These are phyloP conservation scores for Vigna unguiculata DNA, from an alignment of 306 rosid genomes.

Conservation along the genomic window DNA sequence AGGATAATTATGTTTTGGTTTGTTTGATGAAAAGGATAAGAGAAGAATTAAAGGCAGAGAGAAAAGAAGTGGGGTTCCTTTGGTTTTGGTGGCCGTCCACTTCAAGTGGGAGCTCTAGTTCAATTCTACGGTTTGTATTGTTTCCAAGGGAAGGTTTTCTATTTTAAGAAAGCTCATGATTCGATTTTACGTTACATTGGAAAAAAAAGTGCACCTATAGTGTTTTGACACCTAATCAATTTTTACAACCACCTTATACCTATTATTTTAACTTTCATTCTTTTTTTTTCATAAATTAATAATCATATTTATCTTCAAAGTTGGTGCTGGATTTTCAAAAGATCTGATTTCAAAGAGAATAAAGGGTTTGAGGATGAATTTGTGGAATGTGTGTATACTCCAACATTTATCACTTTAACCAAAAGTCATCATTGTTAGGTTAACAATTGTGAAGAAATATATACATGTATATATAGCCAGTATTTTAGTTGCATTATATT, in stretches of 20 bases:
- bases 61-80: constrained; percentile 34
- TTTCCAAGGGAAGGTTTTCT: constrained; percentile 23
- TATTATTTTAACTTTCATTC: too few relatives aligned
- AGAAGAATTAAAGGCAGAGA: constrained; percentile 29
- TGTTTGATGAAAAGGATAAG: constrained; percentile 31
- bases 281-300: too few relatives aligned
- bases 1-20: not conserved
- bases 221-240: too few relatives aligned
- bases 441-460: not conserved
- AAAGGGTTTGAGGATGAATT: constrained; percentile 23
- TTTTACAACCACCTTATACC: too few relatives aligned
- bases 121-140: constrained; percentile 44
- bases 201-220: not conserved
- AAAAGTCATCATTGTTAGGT: not conserved
- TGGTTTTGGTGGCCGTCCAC: constrained; percentile 56
- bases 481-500: too few relatives aligned
- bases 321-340: too few relatives aligned
- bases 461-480: too few relatives aligned
- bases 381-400: not conserved
- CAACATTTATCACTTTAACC: not conserved
- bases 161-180: constrained; percentile 45
- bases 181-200: constrained; percentile 21
- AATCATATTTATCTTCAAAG: too few relatives aligned
- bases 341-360: not conserved
- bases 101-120: constrained; percentile 44